Evolutionary conservation across 2,329 filamentous ascomycete genomes (phyloP), one percentile per base, ranked within the genome.

Genomic region (Venturia oleaginea): DNA sequence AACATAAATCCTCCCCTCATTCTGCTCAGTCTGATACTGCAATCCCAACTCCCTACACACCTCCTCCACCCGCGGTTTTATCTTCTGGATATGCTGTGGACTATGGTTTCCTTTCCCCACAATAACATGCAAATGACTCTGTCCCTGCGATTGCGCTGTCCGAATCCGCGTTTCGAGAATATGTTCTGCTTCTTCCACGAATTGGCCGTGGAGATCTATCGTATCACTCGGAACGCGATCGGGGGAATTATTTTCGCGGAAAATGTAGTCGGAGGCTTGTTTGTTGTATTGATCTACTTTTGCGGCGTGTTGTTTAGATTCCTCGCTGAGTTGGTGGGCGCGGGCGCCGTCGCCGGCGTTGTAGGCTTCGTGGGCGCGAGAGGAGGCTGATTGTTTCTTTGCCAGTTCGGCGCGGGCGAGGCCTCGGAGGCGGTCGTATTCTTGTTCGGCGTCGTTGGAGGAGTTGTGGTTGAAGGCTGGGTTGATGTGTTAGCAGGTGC

Each of bases 61-160:
- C 73, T 90, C 83, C 78, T 97, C 92, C 54, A 97, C 91, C 67
- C 90, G 84, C n/a, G 94, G 94, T 78, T 96, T 97, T 76, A 99
- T 87, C 81, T 94, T 97, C 76, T 96, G 91, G 30, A 97, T 83
- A 71, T 94, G 89, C 68, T 87, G 84, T 11, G 78, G 80, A 61
- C 86, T 91, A 78, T 99, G 94, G 75, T 95, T 94, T 3, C 94
- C 94, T 77, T 93, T 96, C 72, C 94, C 94, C 37, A 97, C 93
- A 71, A 99, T 97, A 48, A 96, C 92, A 77, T 96, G 92, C 64
- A 99, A 79, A 77, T 96, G 91, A 24, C 80, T 85, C 78, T 96
- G 88, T 0, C 90, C 90, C 42, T 85, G 83, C 63, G 83, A 76
- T 73, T 86, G 85, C 65, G 92, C 92, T 69, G 90, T 87, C 69